These are phyloP conservation scores for Epichloe gansuensis DNA, from an alignment of 2,329 filamentous ascomycete species.

Conservation along the genomic window DNA sequence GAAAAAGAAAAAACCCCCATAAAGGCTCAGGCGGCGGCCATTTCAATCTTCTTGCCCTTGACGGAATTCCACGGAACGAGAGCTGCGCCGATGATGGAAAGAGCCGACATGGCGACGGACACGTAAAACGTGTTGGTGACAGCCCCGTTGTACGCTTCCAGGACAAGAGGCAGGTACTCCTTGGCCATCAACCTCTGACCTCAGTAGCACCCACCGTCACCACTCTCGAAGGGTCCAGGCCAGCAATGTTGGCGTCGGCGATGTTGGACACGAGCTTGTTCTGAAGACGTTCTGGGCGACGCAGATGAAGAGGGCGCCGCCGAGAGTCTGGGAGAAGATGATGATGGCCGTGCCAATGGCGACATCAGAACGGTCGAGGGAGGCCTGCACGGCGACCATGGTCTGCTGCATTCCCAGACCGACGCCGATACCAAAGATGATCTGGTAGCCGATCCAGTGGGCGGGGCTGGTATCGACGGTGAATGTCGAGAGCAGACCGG, in stretches of 20 bases:
- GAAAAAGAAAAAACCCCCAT: no score
- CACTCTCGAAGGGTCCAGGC: slow-evolving; percentile 1
- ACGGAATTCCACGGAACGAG: slow-evolving; percentile 7
- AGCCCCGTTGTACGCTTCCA: slow-evolving; percentile 5
- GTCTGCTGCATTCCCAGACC: slow-evolving; percentile 33
- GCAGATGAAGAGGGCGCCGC: slow-evolving; percentile 36
- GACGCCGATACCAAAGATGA: slow-evolving; percentile 30
- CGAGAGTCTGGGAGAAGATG: slow-evolving; percentile 33
- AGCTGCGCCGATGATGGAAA: slow-evolving; percentile 4
- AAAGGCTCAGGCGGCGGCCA: slow-evolving; percentile 4
- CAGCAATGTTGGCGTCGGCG: slow-evolving; percentile 2
- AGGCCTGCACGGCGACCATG: slow-evolving; percentile 32
- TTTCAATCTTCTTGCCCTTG: slow-evolving; percentile 7
- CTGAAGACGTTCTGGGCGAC: slow-evolving; percentile 39
- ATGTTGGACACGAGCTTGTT: slow-evolving; percentile 24
- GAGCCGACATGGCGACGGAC: slow-evolving; percentile 1
- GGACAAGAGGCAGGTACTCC: slow-evolving; percentile 2
- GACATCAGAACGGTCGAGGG: slow-evolving; percentile 30
- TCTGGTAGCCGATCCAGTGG: slow-evolving; percentile 20
- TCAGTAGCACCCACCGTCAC: slow-evolving; percentile 4
- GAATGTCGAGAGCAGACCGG: slow-evolving; percentile 30
- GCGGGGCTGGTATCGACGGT: slow-evolving; percentile 8
- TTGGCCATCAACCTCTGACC: slow-evolving; percentile 1
- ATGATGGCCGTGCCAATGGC: slow-evolving; percentile 33
- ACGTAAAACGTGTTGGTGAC: slow-evolving; percentile 7